These are phyloP conservation scores for Albizia julibrissin DNA, from an alignment of 306 rosid species.

Conservation along the genomic window DNA sequence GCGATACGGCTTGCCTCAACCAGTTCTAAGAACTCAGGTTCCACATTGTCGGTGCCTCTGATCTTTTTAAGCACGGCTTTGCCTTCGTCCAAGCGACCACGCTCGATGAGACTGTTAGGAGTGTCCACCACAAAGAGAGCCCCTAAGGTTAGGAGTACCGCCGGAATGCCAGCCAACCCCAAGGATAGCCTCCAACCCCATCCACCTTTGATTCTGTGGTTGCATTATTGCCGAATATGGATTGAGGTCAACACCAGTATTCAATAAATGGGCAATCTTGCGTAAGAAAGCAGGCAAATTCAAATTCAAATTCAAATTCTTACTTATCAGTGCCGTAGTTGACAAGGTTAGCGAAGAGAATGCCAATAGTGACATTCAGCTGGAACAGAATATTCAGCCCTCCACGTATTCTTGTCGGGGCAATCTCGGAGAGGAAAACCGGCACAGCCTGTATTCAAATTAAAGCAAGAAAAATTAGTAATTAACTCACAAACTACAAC, in stretches of 20 bases:
- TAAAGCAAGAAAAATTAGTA: background rate
- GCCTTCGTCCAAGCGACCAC: slow-evolving; percentile 79
- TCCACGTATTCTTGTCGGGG: background rate
- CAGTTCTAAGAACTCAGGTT: slow-evolving; percentile 74
- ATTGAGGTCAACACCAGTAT: background rate
- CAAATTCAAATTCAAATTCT: too few species aligned
- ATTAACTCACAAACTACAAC: background rate
- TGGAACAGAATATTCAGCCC: background rate
- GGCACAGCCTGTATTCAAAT: background rate
- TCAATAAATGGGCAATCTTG: background rate
- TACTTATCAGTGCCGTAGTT: background rate
- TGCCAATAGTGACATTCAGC: background rate
- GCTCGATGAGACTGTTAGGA: slow-evolving; percentile 82
- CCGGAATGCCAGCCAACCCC: slow-evolving; percentile 84
- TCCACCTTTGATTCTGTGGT: slow-evolving; percentile 66
- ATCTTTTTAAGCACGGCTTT: slow-evolving; percentile 62
- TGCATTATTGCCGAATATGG: background rate
- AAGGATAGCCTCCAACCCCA: slow-evolving; percentile 97
- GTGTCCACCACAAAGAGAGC: slow-evolving; percentile 85
- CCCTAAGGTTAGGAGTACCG: slow-evolving; percentile 69
- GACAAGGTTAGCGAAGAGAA: background rate
- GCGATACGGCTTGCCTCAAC: slow-evolving; percentile 80
- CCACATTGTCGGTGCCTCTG: slow-evolving; percentile 70
- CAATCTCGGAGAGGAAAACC: background rate
- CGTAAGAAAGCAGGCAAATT: background rate